These are phyloP conservation scores for Sugiyamaella smithiae DNA, from an alignment of 805 yeast species.

Conservation along the genomic window DNA sequence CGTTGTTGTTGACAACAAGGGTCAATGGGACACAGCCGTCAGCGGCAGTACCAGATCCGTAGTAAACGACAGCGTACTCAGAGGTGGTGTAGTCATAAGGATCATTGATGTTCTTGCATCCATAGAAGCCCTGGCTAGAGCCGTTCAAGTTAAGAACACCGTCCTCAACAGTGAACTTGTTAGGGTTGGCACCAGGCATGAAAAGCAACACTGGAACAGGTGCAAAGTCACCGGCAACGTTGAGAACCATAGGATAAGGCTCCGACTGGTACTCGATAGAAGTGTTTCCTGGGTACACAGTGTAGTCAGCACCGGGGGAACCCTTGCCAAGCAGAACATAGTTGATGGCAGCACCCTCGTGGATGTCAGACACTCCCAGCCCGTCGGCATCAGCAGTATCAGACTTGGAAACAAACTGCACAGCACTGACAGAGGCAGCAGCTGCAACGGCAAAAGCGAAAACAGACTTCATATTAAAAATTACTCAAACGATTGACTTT, in stretches of 20 bases:
- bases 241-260: conserved; percentile 2
- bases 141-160: conserved; percentile 35
- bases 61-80: conserved; percentile 32
- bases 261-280: neutral
- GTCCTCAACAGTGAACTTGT: conserved; percentile 13
- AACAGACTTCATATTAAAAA: conserved; percentile 7
- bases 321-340: conserved; percentile 37
- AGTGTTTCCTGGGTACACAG: conserved; percentile 14
- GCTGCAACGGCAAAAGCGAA: conserved; percentile 16
- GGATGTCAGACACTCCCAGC: conserved; percentile 33
- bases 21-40: conserved; percentile 9
- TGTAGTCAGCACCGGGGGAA: conserved; percentile 27
- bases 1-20: neutral
- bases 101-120: conserved; percentile 44
- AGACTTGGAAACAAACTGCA: conserved; percentile 7
- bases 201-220: conserved; percentile 6
- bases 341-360: conserved; percentile 47
- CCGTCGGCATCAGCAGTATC: conserved; percentile 29
- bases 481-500: neutral
- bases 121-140: conserved; percentile 36
- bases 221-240: neutral
- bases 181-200: conserved; percentile 6
- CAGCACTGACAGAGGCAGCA: conserved; percentile 22
- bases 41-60: conserved; percentile 5
- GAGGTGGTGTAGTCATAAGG: conserved; percentile 41